Evolutionary conservation across 2,329 filamentous ascomycete genomes (phyloP), one percentile per base, ranked within the genome.

Genomic region (Orbilia javanica): DNA sequence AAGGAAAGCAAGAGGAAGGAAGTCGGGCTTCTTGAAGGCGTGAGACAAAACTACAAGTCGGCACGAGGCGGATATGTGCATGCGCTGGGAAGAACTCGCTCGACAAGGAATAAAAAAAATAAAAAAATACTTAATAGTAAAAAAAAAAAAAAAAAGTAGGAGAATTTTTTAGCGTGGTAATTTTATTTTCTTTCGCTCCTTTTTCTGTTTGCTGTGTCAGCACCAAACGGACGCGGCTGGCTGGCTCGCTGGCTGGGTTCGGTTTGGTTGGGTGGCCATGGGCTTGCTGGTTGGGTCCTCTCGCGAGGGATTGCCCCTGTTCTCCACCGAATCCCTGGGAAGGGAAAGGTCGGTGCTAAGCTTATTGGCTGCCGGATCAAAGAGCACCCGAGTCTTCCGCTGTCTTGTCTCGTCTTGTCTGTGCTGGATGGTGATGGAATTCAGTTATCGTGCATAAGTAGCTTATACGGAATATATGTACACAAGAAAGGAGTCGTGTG

Each of bases 1-100:
- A 34, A 18, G 60, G 34, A 50, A 57, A 66, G 60, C 63, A 63
- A 62, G 53, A 66, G 69, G 60, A 65, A 73, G 60, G 57, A 63
- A 63, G 52, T 39, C 53, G 15, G 48, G 64, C 64, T 68, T 50
- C 64, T 68, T 50, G 25, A 70, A 34, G 53, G 42, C 31, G 53
- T 48, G 60, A 62, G 60, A 64, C 57, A n/a, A n/a, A n/a, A 42
- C 7, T 7, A 42, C 39, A 64, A 65, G 39, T 66, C 69, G 69
- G 74, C 74, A 78, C 74, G 74, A 78, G 74, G 74, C 67, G 69
- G 69, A 73, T 73, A 36, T 57, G 31, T 55, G 34, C 57, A 46
- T 36, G 29, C 55, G 42, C 53, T 63, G 52, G 22, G 50, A 57
- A 53, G 10, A 34, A 4, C 31, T 10, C 31, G 31, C 4, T 4